Conservation (phyloP, 2,329 filamentous ascomycete genomes). For the Talaromyces sp. region DNA sequence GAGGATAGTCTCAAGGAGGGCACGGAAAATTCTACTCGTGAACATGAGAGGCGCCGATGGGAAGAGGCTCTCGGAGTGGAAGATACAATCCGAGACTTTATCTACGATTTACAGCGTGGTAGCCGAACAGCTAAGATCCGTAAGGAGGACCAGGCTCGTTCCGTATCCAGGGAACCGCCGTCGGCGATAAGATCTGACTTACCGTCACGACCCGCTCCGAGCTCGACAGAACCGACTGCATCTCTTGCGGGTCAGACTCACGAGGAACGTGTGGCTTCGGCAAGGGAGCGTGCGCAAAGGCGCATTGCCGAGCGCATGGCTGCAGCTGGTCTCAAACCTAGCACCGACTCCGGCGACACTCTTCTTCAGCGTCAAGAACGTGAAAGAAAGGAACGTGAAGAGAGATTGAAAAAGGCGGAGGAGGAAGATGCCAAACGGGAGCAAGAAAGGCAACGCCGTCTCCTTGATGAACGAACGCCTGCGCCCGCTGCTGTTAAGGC, state of each 20-base stretch:
- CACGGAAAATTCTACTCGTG: conserved; percentile 67
- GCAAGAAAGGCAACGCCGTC: conserved; percentile 75
- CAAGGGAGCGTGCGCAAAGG: conserved; percentile 94
- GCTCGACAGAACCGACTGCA: conserved; percentile 56
- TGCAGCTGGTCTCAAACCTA: conserved; percentile 84
- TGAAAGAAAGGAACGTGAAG: conserved; percentile 80
- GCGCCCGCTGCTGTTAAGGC: conserved; percentile 56
- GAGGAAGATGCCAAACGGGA: conserved; percentile 90
- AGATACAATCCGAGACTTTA: conserved; percentile 95
- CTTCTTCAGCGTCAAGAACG: conserved; percentile 81
- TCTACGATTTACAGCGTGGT: conserved; percentile 88
- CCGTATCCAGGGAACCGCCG: conserved; percentile 16
- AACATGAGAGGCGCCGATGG: conserved; percentile 91
- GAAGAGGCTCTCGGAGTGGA: conserved; percentile 95
- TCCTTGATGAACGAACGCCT: conserved; percentile 70
- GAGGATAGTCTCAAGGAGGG: conserved; percentile 86
- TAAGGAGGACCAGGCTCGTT: conserved; percentile 53
- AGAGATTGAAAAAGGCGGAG: conserved; percentile 83
- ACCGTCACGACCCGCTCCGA: conserved; percentile 40
- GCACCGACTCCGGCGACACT: conserved; percentile 74
- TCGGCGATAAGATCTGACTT: conserved; percentile 24
- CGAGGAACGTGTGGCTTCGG: conserved; percentile 90
- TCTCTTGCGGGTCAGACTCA: conserved; percentile 85
- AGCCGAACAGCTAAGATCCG: conserved; percentile 72
- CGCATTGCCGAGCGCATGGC: conserved; percentile 95